Conservation (phyloP, 1,284 basidiomycete genomes). For the Pyrrhoderma lamaoense region DNA sequence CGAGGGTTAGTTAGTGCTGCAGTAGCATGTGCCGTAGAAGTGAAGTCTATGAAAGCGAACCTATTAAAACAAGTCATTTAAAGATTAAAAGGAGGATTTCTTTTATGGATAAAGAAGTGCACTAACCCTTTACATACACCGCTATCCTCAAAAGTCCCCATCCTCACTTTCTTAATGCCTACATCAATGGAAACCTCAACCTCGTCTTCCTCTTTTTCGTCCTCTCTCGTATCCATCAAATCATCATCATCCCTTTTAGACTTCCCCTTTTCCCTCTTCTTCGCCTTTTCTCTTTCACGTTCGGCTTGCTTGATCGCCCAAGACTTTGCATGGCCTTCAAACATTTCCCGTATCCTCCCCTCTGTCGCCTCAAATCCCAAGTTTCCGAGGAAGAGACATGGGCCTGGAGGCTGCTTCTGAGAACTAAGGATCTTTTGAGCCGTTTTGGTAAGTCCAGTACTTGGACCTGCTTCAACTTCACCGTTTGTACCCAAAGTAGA, state of each 20-base stretch:
- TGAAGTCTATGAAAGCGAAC: conserved; percentile 95
- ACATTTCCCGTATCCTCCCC: conserved; percentile 61
- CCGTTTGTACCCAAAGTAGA: conserved; percentile 27
- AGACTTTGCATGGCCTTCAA: conserved; percentile 55
- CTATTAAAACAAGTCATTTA: conserved; percentile 43
- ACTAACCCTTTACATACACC: conserved; percentile 17
- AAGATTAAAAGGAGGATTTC: background rate
- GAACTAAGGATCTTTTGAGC: conserved; percentile 75
- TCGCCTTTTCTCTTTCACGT: background rate
- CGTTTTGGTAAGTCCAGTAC: conserved; percentile 52
- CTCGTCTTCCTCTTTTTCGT: conserved; percentile 17
- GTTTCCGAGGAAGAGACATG: conserved; percentile 86
- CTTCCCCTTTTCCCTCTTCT: background rate
- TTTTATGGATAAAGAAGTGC: conserved; percentile 4
- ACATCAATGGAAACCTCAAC: conserved; percentile 5
- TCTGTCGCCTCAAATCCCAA: conserved; percentile 83
- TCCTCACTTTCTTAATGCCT: conserved; percentile 15
- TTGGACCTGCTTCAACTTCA: conserved; percentile 22
- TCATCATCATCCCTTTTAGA: conserved; percentile 27
- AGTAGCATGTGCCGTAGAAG: conserved; percentile 71
- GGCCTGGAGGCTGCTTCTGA: conserved; percentile 79
- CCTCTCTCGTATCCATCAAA: conserved; percentile 13
- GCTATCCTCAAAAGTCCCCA: conserved; percentile 18
- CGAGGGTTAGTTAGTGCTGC: conserved; percentile 74
- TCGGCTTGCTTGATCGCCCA: background rate